These are phyloP conservation scores for Magnaporthiopsis incrustans DNA, from an alignment of 2,329 filamentous ascomycete genomes.

Conservation along the genomic window DNA sequence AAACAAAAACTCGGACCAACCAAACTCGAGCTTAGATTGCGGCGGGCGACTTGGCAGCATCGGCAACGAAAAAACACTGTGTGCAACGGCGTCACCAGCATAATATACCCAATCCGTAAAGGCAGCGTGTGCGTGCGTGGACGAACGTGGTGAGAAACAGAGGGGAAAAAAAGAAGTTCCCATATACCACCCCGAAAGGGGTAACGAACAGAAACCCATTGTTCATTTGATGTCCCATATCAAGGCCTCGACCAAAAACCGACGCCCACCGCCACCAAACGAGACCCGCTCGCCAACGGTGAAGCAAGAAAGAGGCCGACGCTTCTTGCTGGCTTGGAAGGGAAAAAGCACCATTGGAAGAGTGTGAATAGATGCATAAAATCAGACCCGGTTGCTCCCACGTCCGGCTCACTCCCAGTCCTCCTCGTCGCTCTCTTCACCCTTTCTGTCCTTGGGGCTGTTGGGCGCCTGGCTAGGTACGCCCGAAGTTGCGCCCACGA, in stretches of 20 bases:
- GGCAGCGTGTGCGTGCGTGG: no score
- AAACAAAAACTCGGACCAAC: constrained; percentile 9
- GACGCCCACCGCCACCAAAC: constrained; percentile 13
- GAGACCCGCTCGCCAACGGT: not conserved
- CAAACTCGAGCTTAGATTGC: not conserved
- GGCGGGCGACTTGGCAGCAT: not conserved
- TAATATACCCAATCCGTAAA: not conserved
- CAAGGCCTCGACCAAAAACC: constrained; percentile 7
- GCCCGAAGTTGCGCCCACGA: constrained; percentile 73
- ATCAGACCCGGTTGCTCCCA: constrained; percentile 8
- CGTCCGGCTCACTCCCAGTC: constrained; percentile 57
- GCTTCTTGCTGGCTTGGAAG: not conserved
- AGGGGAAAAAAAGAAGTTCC: not conserved
- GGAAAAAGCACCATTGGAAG: not conserved
- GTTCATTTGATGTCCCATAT: not conserved
- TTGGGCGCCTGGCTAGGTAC: constrained; percentile 69
- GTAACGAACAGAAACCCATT: not conserved
- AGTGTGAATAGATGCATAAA: not conserved
- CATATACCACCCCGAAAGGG: not conserved
- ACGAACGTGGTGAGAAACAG: not conserved
- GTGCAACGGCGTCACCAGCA: not conserved
- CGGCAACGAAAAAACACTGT: not conserved
- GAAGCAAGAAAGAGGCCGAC: not conserved
- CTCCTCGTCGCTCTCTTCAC: constrained; percentile 58
- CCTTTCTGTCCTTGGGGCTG: constrained; percentile 53